Conservation (phyloP, 78 protist species). For the Dictyostelium discoideum region DNA sequence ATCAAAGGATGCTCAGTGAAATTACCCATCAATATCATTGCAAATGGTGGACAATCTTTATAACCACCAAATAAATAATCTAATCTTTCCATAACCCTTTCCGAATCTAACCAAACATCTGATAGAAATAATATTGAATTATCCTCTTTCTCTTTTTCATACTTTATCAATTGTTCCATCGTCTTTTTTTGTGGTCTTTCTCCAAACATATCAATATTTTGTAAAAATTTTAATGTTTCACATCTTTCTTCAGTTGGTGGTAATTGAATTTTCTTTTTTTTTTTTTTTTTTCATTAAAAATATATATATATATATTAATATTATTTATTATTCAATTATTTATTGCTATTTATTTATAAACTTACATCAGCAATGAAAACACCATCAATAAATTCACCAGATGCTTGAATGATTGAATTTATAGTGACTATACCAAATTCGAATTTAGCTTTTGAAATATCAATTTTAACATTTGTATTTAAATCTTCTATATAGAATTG, state of each 20-base stretch:
- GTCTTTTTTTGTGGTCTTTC: constrained; percentile 22
- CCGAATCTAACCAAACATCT: constrained; percentile 82
- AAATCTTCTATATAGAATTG: constrained; percentile 48
- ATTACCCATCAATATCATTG: constrained; percentile 84
- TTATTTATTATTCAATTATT: not conserved
- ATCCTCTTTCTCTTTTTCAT: constrained; percentile 31
- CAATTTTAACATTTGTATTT: constrained; percentile 39
- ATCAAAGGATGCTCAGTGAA: constrained; percentile 55
- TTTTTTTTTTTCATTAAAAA: too few relatives aligned
- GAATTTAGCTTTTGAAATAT: constrained; percentile 22
- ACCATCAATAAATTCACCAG: constrained; percentile 51
- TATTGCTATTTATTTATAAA: not conserved
- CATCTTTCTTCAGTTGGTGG: constrained; percentile 36
- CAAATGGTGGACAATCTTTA: constrained; percentile 26
- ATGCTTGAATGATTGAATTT: constrained; percentile 50
- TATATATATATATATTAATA: not conserved
- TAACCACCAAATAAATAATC: constrained; percentile 32
- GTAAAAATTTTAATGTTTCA: constrained; percentile 10
- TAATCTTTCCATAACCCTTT: constrained; percentile 39
- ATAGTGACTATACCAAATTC: constrained; percentile 37
- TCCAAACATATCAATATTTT: constrained; percentile 51
- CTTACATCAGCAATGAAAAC: constrained; percentile 34
- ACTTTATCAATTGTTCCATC: not conserved
- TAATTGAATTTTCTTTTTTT: not conserved
- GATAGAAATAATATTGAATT: constrained; percentile 68